Evolutionary conservation across 2,329 filamentous ascomycete genomes (phyloP).

Genomic region (Fusarium agapanthi): DNA sequence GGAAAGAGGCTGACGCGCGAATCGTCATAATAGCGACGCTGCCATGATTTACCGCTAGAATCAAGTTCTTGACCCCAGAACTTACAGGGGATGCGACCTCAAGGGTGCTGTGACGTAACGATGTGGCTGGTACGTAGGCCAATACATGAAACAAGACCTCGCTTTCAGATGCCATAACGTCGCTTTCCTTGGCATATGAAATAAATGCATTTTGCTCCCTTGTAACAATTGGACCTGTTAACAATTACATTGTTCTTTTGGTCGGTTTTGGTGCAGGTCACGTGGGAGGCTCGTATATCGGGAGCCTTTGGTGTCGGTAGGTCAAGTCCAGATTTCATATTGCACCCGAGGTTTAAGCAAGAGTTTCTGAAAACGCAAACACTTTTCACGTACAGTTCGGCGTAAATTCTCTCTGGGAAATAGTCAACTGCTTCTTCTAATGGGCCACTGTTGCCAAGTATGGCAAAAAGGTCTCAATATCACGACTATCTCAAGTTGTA

Average conservation of each 20-base stretch:
- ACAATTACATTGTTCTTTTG: background rate
- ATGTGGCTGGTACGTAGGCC: background rate
- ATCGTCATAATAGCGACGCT: constrained; percentile 29
- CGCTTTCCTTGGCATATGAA: background rate
- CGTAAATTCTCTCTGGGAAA: too few relatives aligned
- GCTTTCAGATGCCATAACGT: background rate
- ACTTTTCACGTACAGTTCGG: background rate
- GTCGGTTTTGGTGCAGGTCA: background rate
- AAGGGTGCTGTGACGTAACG: constrained; percentile 12
- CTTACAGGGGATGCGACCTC: background rate
- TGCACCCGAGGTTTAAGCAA: background rate
- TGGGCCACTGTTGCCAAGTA: background rate
- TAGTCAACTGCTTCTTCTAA: background rate
- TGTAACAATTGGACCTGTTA: background rate
- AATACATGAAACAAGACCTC: background rate
- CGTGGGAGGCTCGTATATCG: background rate
- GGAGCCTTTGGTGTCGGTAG: background rate
- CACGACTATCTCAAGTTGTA: background rate
- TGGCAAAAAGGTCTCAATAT: background rate
- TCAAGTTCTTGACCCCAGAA: constrained; percentile 4
- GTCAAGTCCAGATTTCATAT: background rate
- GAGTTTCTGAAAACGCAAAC: background rate
- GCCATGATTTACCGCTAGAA: constrained; percentile 20
- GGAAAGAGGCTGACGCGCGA: constrained; percentile 24
- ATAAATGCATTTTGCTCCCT: background rate